Evolutionary conservation across 352 stramenopile genomes (phyloP).

Genomic region (Phytophthora pini): DNA sequence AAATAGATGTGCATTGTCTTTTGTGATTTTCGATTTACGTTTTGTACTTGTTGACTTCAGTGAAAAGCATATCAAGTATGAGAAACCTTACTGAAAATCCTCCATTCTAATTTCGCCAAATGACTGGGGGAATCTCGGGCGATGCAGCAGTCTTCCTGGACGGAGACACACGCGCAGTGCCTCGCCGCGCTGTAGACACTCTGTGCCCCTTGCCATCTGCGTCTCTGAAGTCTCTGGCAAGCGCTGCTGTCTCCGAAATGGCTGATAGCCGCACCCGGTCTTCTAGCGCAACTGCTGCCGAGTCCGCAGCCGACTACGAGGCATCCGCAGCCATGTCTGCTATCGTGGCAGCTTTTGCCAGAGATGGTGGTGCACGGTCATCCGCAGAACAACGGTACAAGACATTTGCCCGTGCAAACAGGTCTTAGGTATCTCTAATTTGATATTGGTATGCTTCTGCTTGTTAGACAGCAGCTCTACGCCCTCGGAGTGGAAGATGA

Average conservation of each 20-base stretch:
- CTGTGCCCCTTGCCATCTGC: constrained; percentile 7
- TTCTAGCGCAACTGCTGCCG: not conserved
- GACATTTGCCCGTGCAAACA: too few relatives aligned
- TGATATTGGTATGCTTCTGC: not conserved
- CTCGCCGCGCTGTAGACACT: constrained; percentile 6
- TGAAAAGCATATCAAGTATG: constrained; percentile 3
- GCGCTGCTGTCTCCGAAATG: constrained; percentile 29
- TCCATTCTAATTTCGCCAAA: too few relatives aligned
- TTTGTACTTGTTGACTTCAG: not conserved
- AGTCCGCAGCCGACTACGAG: constrained; percentile 11
- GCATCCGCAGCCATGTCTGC: constrained; percentile 38
- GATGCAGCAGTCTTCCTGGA: too few relatives aligned
- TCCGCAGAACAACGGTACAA: constrained; percentile 28
- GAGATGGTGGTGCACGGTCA: constrained; percentile 17
- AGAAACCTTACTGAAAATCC: not conserved
- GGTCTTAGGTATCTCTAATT: constrained; percentile 12
- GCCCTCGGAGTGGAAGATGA: constrained; percentile 43
- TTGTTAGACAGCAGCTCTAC: constrained; percentile 22
- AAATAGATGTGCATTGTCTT: constrained; percentile 3
- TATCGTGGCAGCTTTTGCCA: constrained; percentile 32
- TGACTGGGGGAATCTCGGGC: too few relatives aligned
- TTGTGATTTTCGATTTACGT: not conserved
- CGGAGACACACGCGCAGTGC: constrained; percentile 16
- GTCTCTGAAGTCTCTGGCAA: constrained; percentile 19
- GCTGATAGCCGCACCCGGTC: constrained; percentile 3